Evolutionary conservation across 164 flowering plant genomes (phyloP).

Genomic region (Amborella trichopoda): DNA sequence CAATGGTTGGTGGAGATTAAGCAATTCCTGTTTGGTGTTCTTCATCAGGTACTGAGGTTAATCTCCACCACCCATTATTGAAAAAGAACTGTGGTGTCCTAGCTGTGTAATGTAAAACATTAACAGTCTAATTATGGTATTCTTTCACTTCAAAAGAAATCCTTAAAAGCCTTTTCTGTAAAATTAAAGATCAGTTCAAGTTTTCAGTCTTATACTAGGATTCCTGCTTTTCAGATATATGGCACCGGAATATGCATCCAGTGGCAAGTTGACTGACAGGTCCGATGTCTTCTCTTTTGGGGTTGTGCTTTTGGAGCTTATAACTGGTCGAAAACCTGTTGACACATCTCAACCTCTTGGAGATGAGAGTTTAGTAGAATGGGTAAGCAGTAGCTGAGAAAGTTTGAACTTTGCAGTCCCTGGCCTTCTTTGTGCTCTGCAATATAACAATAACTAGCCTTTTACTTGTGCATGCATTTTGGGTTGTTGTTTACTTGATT

Average conservation of each 20-base stretch:
- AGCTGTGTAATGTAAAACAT: too few species aligned
- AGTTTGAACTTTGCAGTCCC: too few species aligned
- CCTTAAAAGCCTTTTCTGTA: not conserved
- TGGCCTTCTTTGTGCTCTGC: too few species aligned
- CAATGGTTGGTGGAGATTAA: too few species aligned
- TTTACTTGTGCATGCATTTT: too few species aligned
- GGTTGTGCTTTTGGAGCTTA: slow-evolving; percentile 66
- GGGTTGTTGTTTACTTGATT: too few species aligned
- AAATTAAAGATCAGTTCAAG: not conserved
- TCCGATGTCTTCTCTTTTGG: slow-evolving; percentile 90
- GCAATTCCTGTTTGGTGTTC: too few species aligned
- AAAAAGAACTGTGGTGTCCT: too few species aligned
- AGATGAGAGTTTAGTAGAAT: slow-evolving; percentile 70
- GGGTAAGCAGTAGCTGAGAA: slow-evolving; percentile 35
- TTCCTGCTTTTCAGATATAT: slow-evolving; percentile 36
- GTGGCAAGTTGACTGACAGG: slow-evolving; percentile 72
- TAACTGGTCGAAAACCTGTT: slow-evolving; percentile 65
- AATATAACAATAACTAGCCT: too few species aligned
- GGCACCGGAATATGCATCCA: slow-evolving; percentile 86
- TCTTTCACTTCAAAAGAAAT: not conserved
- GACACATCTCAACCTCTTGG: slow-evolving; percentile 47
- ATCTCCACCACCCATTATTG: too few species aligned
- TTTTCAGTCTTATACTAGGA: not conserved
- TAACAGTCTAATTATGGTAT: too few species aligned
- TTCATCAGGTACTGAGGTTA: too few species aligned